phyloP scores from a whole-genome alignment of 495 filamentous ascomycete genomes.

The Talaromyces wortmannii region DNA sequence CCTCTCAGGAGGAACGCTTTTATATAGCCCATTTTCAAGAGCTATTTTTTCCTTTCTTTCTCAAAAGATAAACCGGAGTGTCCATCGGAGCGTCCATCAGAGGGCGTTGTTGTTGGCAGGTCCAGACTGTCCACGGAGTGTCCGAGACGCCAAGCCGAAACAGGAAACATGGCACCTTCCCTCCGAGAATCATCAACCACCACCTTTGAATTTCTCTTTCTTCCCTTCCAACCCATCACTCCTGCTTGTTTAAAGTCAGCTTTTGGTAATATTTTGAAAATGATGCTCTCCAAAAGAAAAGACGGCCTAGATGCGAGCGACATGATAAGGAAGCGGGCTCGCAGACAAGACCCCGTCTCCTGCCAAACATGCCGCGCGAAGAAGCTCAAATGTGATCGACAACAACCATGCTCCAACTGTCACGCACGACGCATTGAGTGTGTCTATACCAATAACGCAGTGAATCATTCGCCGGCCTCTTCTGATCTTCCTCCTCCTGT shows the following conservation, averaged over 20 bases:
- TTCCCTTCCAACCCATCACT: neutral
- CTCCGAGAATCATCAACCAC: neutral
- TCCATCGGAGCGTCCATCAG: neutral
- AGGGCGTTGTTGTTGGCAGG: neutral
- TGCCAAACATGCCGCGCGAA: slow-evolving; percentile 38
- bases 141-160: neutral
- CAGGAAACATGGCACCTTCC: neutral
- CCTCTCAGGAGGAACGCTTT: neutral
- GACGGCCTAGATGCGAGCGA: neutral
- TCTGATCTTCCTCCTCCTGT: no score
- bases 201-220: neutral
- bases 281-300: slow-evolving; percentile 1
- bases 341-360: slow-evolving; percentile 42
- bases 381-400: slow-evolving; percentile 38
- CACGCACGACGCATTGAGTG: slow-evolving; percentile 26
- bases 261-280: neutral
- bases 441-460: neutral
- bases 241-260: slow-evolving; percentile 8
- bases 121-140: neutral
- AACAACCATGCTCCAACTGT: slow-evolving; percentile 40
- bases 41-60: neutral
- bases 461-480: neutral
- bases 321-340: slow-evolving; percentile 10
- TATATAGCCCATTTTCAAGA: neutral
- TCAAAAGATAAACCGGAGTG: neutral